Conservation (phyloP, 2,329 filamentous ascomycete species). For the Colletotrichum sp. region DNA sequence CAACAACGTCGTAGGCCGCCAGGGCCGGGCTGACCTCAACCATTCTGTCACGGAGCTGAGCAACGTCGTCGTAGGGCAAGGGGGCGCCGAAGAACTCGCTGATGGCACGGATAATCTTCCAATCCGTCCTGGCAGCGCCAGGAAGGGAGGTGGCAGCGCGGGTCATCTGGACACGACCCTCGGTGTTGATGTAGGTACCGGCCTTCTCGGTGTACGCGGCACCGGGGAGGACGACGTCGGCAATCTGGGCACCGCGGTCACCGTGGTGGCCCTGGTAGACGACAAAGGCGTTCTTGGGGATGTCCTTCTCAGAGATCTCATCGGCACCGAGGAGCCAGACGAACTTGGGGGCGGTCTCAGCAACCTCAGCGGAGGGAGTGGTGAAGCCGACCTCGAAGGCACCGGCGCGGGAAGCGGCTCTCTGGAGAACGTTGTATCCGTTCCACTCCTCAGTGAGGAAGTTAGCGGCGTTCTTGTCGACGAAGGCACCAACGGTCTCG, state of each 20-base stretch:
- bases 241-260: slow-evolving; percentile 89
- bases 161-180: slow-evolving; percentile 93
- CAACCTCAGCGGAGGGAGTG: slow-evolving; percentile 80
- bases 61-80: slow-evolving; percentile 92
- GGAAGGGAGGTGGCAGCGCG: slow-evolving; percentile 88
- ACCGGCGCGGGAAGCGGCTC: slow-evolving; percentile 88
- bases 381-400: slow-evolving; percentile 97
- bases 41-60: slow-evolving; percentile 90
- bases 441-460: slow-evolving; percentile 94
- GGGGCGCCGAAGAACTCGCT: slow-evolving; percentile 90
- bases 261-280: slow-evolving; percentile 99
- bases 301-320: slow-evolving; percentile 82
- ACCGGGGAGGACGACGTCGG: slow-evolving; percentile 91
- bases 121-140: slow-evolving; percentile 91
- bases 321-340: slow-evolving; percentile 97
- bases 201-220: slow-evolving; percentile 97
- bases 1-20: slow-evolving; percentile 88
- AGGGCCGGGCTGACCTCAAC: slow-evolving; percentile 91
- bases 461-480: slow-evolving; percentile 90
- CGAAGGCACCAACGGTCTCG: slow-evolving; percentile 86
- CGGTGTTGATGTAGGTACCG: slow-evolving; percentile 96
- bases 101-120: slow-evolving; percentile 96
- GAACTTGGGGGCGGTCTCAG: slow-evolving; percentile 89
- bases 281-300: slow-evolving; percentile 95
- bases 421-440: slow-evolving; percentile 95